Base-by-base conservation (phyloP, 2,329 filamentous ascomycete species). In the Aureobasidium sp. region DNA sequence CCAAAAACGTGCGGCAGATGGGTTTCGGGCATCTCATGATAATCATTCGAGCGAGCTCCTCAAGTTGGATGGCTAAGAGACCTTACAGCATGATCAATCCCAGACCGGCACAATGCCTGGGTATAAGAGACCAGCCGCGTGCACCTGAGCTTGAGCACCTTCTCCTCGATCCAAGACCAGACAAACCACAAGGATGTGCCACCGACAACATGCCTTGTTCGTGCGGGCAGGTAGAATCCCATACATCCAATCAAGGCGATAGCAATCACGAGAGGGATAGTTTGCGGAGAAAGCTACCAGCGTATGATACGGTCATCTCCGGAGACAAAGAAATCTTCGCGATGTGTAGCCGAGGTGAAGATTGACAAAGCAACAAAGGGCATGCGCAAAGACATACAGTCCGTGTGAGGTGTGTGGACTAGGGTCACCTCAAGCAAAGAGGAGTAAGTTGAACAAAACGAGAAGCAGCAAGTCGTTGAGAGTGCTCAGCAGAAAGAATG, bases 401-500 rank as follows among this genome's bases (percentile, higher is more conserved):
- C 42, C 13, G 8, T 37, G n/a, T 45, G 42, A 32, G 42, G 54
- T 37, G 41, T 58, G 29, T 37, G 39, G 34, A 36, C 15, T 10
- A 9, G 25, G 21, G 30, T 8, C 21, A 15, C 32, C 15, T 47
- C 30, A 37, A 47, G 21, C 7, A 45, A n/a, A 30, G n/a, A 1
- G 29, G 37, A 49, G 30, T 39, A 32, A 58, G 54, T 58, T 37
- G 41, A 41, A 37, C 41, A 36, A 36, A 47, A 11, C 54, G 41
- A 58, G 42, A 58, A 58, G 41, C 30, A 37, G 15, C 30, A 39
- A 58, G 54, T 15, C 48, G 54, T 58, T 45, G 54, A 58, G 54
- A 47, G n/a, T 25, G 32, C 54, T 58, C 54, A 58, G 54, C 54
- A 58, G 54, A n/a, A 58, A 29, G 9, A 21, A 42, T 37, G 32